phyloP scores from a whole-genome alignment of 2,329 filamentous ascomycete genomes.

The Penicillium hesseltinei region DNA sequence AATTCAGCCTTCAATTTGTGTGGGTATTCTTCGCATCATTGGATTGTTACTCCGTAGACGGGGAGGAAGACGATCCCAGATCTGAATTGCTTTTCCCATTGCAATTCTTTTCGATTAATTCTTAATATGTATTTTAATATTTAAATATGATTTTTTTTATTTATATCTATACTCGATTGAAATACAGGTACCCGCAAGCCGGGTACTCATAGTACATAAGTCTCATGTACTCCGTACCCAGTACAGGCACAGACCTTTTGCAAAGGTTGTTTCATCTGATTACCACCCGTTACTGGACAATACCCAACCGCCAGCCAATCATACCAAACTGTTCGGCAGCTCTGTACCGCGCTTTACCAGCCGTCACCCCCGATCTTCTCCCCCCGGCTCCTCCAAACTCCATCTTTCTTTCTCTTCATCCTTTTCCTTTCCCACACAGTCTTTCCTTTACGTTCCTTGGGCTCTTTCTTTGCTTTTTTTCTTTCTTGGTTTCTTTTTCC shows the following conservation, averaged over 20 bases:
- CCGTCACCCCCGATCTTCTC: conserved; percentile 12
- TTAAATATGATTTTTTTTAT: background rate
- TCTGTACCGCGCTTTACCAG: conserved; percentile 13
- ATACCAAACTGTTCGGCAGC: conserved; percentile 6
- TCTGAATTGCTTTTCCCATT: conserved; percentile 4
- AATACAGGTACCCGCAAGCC: background rate
- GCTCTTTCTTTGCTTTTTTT: conserved; percentile 21
- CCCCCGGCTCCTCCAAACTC: conserved; percentile 16
- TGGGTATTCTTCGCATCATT: conserved; percentile 2
- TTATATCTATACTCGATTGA: background rate
- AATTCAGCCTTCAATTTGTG: conserved; percentile 10
- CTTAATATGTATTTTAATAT: background rate
- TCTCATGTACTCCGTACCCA: conserved; percentile 15
- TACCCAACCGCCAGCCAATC: conserved; percentile 5
- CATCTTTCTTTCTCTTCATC: conserved; percentile 18
- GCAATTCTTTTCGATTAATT: background rate
- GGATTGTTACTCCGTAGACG: background rate
- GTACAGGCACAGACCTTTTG: conserved; percentile 10
- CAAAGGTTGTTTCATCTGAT: conserved; percentile 5
- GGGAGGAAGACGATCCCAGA: conserved; percentile 8
- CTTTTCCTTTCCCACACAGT: conserved; percentile 16
- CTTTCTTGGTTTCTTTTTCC: conserved; percentile 17
- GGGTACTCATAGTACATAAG: conserved; percentile 2
- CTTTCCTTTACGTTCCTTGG: conserved; percentile 19
- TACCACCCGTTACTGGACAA: conserved; percentile 11